phyloP scores from a whole-genome alignment of 2,329 filamentous ascomycete genomes.

The Arachnopeziza araneosa region DNA sequence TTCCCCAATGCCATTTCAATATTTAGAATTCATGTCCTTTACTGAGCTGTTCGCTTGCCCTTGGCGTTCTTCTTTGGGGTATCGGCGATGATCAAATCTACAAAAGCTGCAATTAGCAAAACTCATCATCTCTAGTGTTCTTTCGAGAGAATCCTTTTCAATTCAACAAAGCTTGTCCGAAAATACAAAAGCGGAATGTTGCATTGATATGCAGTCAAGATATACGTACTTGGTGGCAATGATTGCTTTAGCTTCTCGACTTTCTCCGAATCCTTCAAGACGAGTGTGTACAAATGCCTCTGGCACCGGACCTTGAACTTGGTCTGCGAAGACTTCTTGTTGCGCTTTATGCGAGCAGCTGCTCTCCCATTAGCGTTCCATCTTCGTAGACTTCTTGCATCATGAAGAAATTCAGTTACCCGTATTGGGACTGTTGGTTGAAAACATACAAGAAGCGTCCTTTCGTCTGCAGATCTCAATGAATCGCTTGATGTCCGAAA shows the following conservation, averaged over 20 bases:
- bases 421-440: neutral
- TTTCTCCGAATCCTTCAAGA: constrained; percentile 98
- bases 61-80: constrained; percentile 56
- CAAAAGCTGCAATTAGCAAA: constrained; percentile 1
- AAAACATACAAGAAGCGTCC: constrained; percentile 93
- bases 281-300: constrained; percentile 93
- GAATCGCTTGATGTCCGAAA: constrained; percentile 99
- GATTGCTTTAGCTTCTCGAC: constrained; percentile 99
- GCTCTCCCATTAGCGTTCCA: constrained; percentile 23
- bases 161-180: neutral
- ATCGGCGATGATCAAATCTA: constrained; percentile 54
- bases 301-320: constrained; percentile 99
- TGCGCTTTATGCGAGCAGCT: constrained; percentile 96
- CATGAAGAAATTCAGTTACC: neutral
- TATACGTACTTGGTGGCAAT: constrained; percentile 83
- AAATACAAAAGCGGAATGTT: neutral
- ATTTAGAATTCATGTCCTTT: neutral
- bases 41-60: constrained; percentile 31
- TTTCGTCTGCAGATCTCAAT: constrained; percentile 99
- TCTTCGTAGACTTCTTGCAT: neutral
- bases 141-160: neutral
- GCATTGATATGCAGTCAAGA: neutral
- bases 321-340: constrained; percentile 82
- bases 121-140: neutral
- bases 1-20: neutral